Evolutionary conservation across 192 early-diverging fungal genomes (phyloP).

Genomic region (Phycomyces nitens): DNA sequence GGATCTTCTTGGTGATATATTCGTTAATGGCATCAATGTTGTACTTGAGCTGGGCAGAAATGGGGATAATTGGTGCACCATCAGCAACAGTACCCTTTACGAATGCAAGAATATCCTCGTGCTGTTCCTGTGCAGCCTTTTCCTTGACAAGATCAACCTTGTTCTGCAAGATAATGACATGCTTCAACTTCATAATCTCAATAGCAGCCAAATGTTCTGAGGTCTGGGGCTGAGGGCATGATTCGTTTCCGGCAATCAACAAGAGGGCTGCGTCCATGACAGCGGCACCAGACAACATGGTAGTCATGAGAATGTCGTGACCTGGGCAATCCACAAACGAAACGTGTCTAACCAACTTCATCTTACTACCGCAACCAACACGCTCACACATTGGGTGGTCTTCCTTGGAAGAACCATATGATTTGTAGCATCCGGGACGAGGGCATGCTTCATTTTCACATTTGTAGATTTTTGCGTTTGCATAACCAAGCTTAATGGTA

Average conservation of each 20-base stretch:
- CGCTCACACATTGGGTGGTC: conserved; percentile 88
- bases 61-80: conserved; percentile 92
- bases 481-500: conserved; percentile 99
- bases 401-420: conserved; percentile 77
- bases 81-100: conserved; percentile 94
- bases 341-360: conserved; percentile 87
- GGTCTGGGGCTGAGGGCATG: conserved; percentile 98
- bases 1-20: conserved; percentile 95
- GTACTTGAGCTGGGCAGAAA: conserved; percentile 97
- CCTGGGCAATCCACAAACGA: conserved; percentile 99
- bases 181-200: conserved; percentile 96
- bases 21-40: conserved; percentile 98
- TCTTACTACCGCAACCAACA: conserved; percentile 76
- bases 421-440: conserved; percentile 93
- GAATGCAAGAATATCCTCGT: conserved; percentile 89
- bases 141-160: conserved; percentile 98
- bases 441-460: conserved; percentile 91
- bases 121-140: conserved; percentile 81
- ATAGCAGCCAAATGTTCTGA: conserved; percentile 98
- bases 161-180: conserved; percentile 98
- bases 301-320: conserved; percentile 99
- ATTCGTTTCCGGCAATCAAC: conserved; percentile 96
- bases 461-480: conserved; percentile 99
- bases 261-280: conserved; percentile 99
- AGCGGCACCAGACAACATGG: conserved; percentile 97